These are phyloP conservation scores for Chalaropsis thielavioides DNA, from an alignment of 2,329 filamentous ascomycete genomes.

Conservation along the genomic window DNA sequence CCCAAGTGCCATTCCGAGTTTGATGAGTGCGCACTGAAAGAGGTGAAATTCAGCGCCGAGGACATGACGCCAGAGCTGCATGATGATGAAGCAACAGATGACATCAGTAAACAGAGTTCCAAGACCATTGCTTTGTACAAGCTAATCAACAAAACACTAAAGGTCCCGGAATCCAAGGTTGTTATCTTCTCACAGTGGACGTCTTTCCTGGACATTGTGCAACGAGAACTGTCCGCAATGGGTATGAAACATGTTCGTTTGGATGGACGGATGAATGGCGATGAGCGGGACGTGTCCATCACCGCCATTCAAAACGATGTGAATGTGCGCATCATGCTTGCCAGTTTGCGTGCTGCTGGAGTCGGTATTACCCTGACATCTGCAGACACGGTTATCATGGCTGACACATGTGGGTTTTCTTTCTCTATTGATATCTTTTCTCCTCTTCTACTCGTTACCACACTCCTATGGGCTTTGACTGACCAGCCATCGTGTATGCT, in stretches of 20 bases:
- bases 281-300: constrained; percentile 58
- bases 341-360: constrained; percentile 66
- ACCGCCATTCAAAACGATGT: constrained; percentile 51
- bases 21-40: constrained; percentile 34
- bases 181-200: constrained; percentile 70
- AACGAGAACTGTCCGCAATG: constrained; percentile 47
- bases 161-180: constrained; percentile 50
- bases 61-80: constrained; percentile 45
- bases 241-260: constrained; percentile 55
- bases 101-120: constrained; percentile 55
- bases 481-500: background rate
- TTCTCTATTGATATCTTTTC: background rate
- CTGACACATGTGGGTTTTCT: constrained; percentile 49
- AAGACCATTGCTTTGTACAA: constrained; percentile 70
- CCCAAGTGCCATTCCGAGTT: constrained; percentile 69
- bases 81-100: constrained; percentile 33
- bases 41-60: constrained; percentile 19
- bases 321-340: constrained; percentile 60
- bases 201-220: constrained; percentile 55
- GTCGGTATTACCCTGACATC: constrained; percentile 78
- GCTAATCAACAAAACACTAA: constrained; percentile 55
- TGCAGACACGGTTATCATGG: constrained; percentile 71
- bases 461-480: background rate
- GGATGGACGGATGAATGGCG: constrained; percentile 63
- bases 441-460: background rate